Evolutionary conservation across 1,284 basidiomycete species (phyloP).

Genomic region (Pseudozyma hubeiensis): DNA sequence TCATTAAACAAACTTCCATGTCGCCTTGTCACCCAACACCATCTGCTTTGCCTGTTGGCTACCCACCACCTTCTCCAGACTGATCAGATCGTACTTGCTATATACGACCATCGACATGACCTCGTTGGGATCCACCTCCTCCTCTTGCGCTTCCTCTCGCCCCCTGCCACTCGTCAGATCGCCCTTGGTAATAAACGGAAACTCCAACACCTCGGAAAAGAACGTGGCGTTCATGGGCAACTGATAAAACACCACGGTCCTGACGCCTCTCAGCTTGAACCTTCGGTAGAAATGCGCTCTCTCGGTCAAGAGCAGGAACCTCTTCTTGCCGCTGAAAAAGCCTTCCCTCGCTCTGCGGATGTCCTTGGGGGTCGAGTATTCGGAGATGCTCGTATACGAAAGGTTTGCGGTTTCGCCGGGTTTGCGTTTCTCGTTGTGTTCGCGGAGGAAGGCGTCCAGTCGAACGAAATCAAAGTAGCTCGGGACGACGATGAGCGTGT

Average conservation of each 20-base stretch:
- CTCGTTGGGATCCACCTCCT: conserved; percentile 77
- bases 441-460: conserved; percentile 83
- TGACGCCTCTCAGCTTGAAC: conserved; percentile 78
- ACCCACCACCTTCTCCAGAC: conserved; percentile 82
- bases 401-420: conserved; percentile 70
- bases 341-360: conserved; percentile 91
- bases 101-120: conserved; percentile 77
- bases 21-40: conserved; percentile 50
- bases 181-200: conserved; percentile 78
- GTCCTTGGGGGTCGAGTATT: conserved; percentile 94
- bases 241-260: conserved; percentile 91
- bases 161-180: conserved; percentile 5
- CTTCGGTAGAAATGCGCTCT: conserved; percentile 97
- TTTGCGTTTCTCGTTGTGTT: conserved; percentile 69
- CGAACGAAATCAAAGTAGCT: conserved; percentile 97
- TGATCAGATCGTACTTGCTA: conserved; percentile 87
- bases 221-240: conserved; percentile 90
- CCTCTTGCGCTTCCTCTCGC: conserved; percentile 19
- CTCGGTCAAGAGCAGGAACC: conserved; percentile 90
- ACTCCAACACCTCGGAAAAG: conserved; percentile 87
- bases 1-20: conserved; percentile 58
- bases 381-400: conserved; percentile 79
- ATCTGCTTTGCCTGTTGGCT: conserved; percentile 52
- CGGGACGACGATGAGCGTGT: conserved; percentile 89
- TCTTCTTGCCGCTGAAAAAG: conserved; percentile 88